A percentile compares a stretch with the other conserved stretches of the same genome.
phyloP scores from a whole-genome alignment of 2,329 filamentous ascomycete genomes.

The Epichloe sp. region DNA sequence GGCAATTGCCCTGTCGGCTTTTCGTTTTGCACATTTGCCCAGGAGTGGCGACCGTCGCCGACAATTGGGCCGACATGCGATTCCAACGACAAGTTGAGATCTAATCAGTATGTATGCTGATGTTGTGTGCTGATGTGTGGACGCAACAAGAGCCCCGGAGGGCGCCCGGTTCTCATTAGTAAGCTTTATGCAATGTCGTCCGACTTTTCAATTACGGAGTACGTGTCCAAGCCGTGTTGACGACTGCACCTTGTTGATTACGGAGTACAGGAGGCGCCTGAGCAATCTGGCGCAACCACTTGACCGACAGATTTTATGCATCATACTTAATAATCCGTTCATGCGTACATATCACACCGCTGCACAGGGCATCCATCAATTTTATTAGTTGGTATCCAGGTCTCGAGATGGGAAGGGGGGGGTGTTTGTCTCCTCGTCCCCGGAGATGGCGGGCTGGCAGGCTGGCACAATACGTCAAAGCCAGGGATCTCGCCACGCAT shows the following conservation, averaged over 20 bases:
- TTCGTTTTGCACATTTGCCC: not conserved
- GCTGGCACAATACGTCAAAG: not conserved
- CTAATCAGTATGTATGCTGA: no score
- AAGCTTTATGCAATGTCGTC: no score
- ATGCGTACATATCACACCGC: not conserved
- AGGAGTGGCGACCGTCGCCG: no score
- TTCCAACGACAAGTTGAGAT: no score
- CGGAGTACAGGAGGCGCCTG: no score
- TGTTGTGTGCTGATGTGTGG: no score
- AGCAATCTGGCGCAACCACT: not conserved
- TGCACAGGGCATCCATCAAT: slow-evolving; percentile 1
- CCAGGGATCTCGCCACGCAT: not conserved
- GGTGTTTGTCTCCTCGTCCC: not conserved
- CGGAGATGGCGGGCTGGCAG: not conserved
- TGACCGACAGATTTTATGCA: not conserved
- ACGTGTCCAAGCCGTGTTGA: not conserved
- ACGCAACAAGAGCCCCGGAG: no score
- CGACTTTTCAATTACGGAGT: not conserved
- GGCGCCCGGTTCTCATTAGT: no score
- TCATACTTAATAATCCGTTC: not conserved
- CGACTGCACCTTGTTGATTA: no score
- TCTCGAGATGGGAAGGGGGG: not conserved
- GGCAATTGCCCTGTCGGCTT: slow-evolving; percentile 4
- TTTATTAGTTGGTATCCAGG: not conserved
- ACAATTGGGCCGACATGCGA: not conserved